Evolutionary conservation across 1,139 yeast species (phyloP).

Genomic region (Yamadazyma aaseri): DNA sequence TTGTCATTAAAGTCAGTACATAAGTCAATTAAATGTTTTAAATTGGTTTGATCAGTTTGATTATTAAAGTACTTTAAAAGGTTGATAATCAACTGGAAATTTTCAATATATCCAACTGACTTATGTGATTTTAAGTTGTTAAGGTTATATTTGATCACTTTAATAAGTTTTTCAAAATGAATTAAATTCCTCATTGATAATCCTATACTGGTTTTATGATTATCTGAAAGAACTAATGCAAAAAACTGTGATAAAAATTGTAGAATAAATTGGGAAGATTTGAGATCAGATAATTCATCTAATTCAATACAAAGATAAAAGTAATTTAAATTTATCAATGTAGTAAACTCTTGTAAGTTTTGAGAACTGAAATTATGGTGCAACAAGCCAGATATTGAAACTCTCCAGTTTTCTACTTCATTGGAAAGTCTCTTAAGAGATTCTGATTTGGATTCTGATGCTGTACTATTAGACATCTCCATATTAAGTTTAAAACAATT

Average conservation of each 20-base stretch:
- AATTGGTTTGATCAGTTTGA: slow-evolving; percentile 1
- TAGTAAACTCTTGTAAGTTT: slow-evolving; percentile 31
- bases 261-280: slow-evolving; percentile 40
- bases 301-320: slow-evolving; percentile 41
- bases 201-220: slow-evolving; percentile 13
- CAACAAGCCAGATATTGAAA: slow-evolving; percentile 26
- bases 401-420: slow-evolving; percentile 38
- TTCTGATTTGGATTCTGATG: not conserved
- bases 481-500: slow-evolving; percentile 11
- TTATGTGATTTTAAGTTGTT: slow-evolving; percentile 14
- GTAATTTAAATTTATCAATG: slow-evolving; percentile 36
- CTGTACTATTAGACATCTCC: not conserved
- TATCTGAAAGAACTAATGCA: slow-evolving; percentile 28
- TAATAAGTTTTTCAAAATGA: slow-evolving; percentile 37
- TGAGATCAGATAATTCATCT: slow-evolving; percentile 39
- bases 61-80: slow-evolving; percentile 17
- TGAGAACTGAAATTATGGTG: slow-evolving; percentile 18
- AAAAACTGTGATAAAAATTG: slow-evolving; percentile 44
- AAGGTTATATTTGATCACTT: slow-evolving; percentile 33
- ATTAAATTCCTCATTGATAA: slow-evolving; percentile 21
- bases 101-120: slow-evolving; percentile 27
- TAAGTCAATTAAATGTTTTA: slow-evolving; percentile 6
- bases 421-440: slow-evolving; percentile 5
- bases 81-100: slow-evolving; percentile 31
- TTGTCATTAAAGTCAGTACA: slow-evolving; percentile 6